Evolutionary conservation across 2,329 filamentous ascomycete species (phyloP).

Genomic region (Diplodia seriata): DNA sequence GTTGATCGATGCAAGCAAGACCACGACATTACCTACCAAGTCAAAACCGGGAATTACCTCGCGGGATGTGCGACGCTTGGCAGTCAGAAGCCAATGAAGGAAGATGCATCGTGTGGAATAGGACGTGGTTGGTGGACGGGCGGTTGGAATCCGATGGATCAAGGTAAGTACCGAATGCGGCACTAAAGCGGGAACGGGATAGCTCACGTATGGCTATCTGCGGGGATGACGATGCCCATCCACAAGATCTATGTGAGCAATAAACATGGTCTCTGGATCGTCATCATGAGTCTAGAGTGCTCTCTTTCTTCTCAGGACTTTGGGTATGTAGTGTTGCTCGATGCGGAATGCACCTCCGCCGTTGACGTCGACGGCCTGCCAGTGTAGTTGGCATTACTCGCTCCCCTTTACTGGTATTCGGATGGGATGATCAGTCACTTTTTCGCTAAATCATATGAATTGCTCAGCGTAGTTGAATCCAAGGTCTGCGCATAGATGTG

Average conservation of each 20-base stretch:
- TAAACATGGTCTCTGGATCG: background rate
- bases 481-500: no score
- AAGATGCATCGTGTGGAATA: background rate
- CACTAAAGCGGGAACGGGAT: background rate
- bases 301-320: background rate
- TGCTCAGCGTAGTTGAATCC: no score
- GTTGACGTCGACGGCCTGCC: background rate
- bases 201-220: background rate
- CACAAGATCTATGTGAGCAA: background rate
- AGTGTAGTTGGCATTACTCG: background rate
- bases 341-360: background rate
- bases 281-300: background rate
- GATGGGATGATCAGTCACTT: no score
- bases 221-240: background rate
- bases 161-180: background rate
- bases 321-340: background rate
- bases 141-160: background rate
- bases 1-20: background rate
- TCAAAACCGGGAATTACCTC: background rate
- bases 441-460: no score
- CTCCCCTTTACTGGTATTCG: no score
- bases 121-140: background rate
- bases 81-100: background rate
- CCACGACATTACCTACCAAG: background rate
- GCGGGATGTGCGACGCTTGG: background rate